phyloP scores from a whole-genome alignment of 2,329 filamentous ascomycete species.

The Nigrospora sphaerica region DNA sequence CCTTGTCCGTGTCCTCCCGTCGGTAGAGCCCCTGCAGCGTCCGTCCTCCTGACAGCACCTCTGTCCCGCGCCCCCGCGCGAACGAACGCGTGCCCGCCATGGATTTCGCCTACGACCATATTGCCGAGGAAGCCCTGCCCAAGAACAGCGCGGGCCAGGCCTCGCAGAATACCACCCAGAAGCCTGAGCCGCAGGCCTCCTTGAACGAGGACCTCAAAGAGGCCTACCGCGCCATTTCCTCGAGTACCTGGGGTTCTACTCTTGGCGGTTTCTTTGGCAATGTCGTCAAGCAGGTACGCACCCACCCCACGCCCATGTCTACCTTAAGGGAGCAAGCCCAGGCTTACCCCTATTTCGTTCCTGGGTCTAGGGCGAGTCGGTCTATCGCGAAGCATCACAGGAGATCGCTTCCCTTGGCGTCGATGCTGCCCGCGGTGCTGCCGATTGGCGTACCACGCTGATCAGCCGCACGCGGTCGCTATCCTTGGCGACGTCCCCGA shows the following conservation, averaged over 20 bases:
- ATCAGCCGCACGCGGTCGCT: conserved; percentile 68
- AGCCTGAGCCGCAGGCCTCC: conserved; percentile 38
- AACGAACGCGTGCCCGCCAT: conserved; percentile 38
- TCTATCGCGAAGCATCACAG: conserved; percentile 79
- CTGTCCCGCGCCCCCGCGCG: too few relatives aligned
- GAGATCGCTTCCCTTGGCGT: conserved; percentile 73
- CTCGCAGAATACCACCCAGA: conserved; percentile 26
- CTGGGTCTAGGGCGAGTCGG: conserved; percentile 58
- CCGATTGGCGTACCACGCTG: conserved; percentile 59
- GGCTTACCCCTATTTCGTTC: conserved; percentile 9
- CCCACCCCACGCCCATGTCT: not conserved
- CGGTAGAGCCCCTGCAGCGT: too few relatives aligned
- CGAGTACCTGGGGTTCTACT: conserved; percentile 82
- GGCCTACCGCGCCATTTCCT: conserved; percentile 88
- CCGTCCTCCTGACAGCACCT: too few relatives aligned
- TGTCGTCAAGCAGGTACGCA: conserved; percentile 79
- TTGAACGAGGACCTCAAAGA: conserved; percentile 89
- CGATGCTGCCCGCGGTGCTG: conserved; percentile 77
- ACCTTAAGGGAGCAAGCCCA: not conserved
- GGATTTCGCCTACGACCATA: conserved; percentile 97
- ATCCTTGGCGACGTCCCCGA: conserved; percentile 47
- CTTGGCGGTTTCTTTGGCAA: conserved; percentile 84
- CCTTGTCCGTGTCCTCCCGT: too few relatives aligned
- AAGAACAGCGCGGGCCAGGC: conserved; percentile 45
- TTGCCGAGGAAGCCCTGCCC: conserved; percentile 72